A percentile compares a stretch with the other conserved stretches of the same genome.
These are phyloP conservation scores for Pseudocohnilembus persalinus DNA, from an alignment of 169 alveolate genomes.

Conservation along the genomic window DNA sequence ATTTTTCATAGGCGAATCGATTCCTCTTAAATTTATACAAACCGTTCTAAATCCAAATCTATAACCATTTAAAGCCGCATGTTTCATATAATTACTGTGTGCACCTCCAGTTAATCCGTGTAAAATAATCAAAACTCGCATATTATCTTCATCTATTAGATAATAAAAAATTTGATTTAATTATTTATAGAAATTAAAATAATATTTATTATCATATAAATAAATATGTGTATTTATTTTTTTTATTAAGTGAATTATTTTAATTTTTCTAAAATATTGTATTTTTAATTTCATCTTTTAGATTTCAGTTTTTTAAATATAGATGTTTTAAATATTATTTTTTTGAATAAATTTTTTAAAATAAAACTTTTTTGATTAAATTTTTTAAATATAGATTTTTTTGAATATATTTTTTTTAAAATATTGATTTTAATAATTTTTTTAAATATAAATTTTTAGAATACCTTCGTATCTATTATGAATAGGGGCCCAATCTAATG, in stretches of 20 bases:
- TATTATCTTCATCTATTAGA: constrained; percentile 9
- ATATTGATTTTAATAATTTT: no score
- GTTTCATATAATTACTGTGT: constrained; percentile 40
- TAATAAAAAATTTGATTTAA: neutral
- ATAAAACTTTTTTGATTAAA: no score
- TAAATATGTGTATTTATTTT: no score
- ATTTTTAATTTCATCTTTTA: no score
- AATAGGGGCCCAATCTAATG: constrained; percentile 33
- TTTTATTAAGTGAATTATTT: no score
- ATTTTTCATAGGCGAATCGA: constrained; percentile 9
- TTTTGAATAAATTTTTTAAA: no score
- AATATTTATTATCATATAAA: no score
- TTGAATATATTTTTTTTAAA: no score
- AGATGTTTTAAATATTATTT: neutral
- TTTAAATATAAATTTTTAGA: no score
- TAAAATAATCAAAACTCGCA: constrained; percentile 20
- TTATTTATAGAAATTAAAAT: no score
- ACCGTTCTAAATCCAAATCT: constrained; percentile 45
- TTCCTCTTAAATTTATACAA: constrained; percentile 43
- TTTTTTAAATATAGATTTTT: no score
- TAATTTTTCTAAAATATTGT: no score
- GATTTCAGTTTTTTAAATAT: neutral
- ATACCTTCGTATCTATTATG: constrained; percentile 1
- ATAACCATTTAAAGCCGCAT: constrained; percentile 18
- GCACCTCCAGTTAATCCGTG: constrained; percentile 52